phyloP scores from a whole-genome alignment of 352 stramenopile genomes.

The Globisporangium spiculum region DNA sequence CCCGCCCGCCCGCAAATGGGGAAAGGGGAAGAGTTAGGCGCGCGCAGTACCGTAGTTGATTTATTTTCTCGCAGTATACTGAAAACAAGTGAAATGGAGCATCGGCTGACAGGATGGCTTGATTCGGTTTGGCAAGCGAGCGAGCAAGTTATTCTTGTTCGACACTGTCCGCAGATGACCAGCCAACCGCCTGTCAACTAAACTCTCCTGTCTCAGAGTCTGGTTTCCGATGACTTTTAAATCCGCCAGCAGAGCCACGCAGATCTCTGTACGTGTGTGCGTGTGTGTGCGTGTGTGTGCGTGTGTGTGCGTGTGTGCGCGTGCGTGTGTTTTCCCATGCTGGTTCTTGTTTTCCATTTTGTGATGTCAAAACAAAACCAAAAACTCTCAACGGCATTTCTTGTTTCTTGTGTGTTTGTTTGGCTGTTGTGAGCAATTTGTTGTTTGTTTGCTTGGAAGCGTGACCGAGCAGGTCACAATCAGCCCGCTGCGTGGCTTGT shows the following conservation, averaged over 20 bases:
- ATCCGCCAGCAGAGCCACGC: background rate
- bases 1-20: too few relatives aligned
- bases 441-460: slow-evolving; percentile 1
- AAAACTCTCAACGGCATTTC: background rate
- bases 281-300: background rate
- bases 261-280: background rate
- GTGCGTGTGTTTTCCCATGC: background rate
- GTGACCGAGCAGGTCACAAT: background rate
- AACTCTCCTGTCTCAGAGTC: too few relatives aligned
- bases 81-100: slow-evolving; percentile 1
- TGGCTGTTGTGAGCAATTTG: background rate
- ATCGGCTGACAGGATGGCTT: too few relatives aligned
- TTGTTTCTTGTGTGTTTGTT: background rate
- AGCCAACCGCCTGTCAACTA: too few relatives aligned
- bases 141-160: too few relatives aligned
- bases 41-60: slow-evolving; percentile 5
- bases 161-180: background rate
- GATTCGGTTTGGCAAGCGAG: too few relatives aligned
- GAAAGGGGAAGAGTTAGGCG: background rate
- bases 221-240: slow-evolving; percentile 1
- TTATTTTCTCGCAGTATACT: background rate
- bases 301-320: too few relatives aligned
- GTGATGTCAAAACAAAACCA: background rate
- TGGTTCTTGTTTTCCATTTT: background rate
- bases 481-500: slow-evolving; percentile 4